These are phyloP conservation scores for Ottelia alismoides DNA, from an alignment of 106 monocot species.

Conservation along the genomic window DNA sequence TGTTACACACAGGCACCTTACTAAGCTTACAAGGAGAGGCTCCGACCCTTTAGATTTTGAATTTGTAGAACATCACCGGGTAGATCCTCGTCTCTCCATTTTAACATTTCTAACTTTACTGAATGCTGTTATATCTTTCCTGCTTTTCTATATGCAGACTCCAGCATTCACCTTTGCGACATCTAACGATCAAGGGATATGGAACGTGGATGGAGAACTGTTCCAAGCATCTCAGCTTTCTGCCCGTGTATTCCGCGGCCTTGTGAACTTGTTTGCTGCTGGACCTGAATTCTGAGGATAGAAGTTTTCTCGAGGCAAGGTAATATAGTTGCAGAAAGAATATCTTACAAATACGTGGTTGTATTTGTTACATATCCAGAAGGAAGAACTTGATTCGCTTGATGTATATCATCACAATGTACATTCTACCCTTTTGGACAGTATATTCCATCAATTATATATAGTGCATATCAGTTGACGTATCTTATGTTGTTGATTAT, in stretches of 20 bases:
- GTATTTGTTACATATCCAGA: no score
- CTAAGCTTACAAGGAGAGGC: slow-evolving; percentile 53
- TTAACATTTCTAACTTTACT: neutral
- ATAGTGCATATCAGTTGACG: no score
- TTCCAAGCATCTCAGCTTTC: slow-evolving; percentile 67
- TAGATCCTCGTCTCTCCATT: neutral
- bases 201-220: slow-evolving; percentile 91
- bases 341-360: no score
- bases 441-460: no score
- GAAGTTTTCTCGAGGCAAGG: no score
- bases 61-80: slow-evolving; percentile 88
- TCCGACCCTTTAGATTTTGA: slow-evolving; percentile 51
- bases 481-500: no score
- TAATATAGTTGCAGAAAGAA: no score
- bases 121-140: neutral
- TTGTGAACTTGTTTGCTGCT: slow-evolving; percentile 78
- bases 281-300: slow-evolving; percentile 77
- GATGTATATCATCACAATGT: no score
- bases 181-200: slow-evolving; percentile 47
- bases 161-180: slow-evolving; percentile 61
- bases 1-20: slow-evolving; percentile 62
- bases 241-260: slow-evolving; percentile 62
- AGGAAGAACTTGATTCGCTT: no score
- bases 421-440: no score
- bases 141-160: slow-evolving; percentile 24